Evolutionary conservation across 164 flowering plant genomes (phyloP).

Genomic region (Berberis vulgaris): DNA sequence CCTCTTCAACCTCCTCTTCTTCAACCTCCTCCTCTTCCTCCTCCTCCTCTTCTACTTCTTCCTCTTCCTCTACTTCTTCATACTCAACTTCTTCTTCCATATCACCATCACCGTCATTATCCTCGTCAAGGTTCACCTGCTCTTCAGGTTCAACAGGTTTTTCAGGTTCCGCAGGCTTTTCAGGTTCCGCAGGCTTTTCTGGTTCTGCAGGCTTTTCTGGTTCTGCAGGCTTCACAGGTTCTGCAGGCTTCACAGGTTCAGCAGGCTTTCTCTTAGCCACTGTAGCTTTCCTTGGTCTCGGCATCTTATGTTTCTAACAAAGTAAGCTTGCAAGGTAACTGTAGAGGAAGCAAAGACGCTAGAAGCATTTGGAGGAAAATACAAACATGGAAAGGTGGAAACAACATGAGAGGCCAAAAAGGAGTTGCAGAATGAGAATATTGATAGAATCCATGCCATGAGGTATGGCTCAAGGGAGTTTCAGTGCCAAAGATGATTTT

Average conservation of each 20-base stretch:
- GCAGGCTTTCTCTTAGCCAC: conserved; percentile 20
- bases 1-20: not conserved
- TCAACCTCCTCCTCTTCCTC: conserved; percentile 34
- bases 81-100: conserved; percentile 51
- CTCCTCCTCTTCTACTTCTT: conserved; percentile 43
- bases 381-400: conserved; percentile 60
- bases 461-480: conserved; percentile 46
- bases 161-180: conserved; percentile 33
- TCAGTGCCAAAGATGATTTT: conserved; percentile 27
- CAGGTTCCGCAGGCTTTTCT: conserved; percentile 35
- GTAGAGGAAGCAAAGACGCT: conserved; percentile 66
- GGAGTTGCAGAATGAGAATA: conserved; percentile 57
- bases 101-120: conserved; percentile 52
- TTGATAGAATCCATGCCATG: conserved; percentile 47
- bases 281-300: conserved; percentile 26
- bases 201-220: conserved; percentile 34
- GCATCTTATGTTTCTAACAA: conserved; percentile 62
- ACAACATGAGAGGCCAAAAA: conserved; percentile 67
- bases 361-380: conserved; percentile 65
- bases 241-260: conserved; percentile 38
- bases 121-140: conserved; percentile 55
- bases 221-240: conserved; percentile 32
- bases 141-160: conserved; percentile 40
- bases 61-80: conserved; percentile 33
- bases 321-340: conserved; percentile 56